phyloP scores from a whole-genome alignment of 176 grass and related monocot genomes.

The Phyllostachys edulis region DNA sequence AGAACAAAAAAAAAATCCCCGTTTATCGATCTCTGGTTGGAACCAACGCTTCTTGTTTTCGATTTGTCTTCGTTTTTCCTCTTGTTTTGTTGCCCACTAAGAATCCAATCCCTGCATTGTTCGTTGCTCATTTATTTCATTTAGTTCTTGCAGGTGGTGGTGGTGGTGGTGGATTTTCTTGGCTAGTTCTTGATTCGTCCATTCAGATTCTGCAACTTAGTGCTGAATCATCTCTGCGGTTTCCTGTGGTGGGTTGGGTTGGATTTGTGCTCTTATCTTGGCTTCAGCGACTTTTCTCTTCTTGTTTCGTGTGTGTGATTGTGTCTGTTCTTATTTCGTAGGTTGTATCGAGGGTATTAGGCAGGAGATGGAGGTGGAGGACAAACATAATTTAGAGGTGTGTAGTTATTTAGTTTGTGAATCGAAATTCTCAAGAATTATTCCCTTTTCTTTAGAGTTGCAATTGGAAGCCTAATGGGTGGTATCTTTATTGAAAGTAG shows the following conservation, averaged over 20 bases:
- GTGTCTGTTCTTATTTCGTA: not conserved
- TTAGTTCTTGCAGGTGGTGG: conserved; percentile 20
- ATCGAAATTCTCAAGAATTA: not conserved
- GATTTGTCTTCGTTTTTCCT: not conserved
- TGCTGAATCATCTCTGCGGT: not conserved
- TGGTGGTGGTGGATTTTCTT: not conserved
- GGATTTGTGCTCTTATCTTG: conserved; percentile 1
- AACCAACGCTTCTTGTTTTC: not conserved
- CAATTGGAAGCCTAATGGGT: conserved; percentile 11
- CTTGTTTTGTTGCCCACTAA: not conserved
- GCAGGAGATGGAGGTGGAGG: conserved; percentile 35
- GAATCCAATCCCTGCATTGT: not conserved
- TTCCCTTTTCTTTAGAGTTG: not conserved
- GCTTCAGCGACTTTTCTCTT: not conserved
- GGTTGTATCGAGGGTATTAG: conserved; percentile 10
- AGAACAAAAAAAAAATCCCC: not conserved
- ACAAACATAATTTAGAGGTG: conserved; percentile 38
- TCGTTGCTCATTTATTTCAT: conserved; percentile 1
- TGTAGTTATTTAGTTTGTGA: not conserved
- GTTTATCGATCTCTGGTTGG: conserved; percentile 13
- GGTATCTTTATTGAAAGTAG: conserved; percentile 27
- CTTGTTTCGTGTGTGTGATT: conserved; percentile 21
- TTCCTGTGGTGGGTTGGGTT: conserved; percentile 40
- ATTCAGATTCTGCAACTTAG: not conserved
- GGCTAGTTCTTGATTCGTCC: not conserved